Conservation (phyloP, 225 moss, liverwort and hornwort genomes). For the Pseudisothecium myosuroides region DNA sequence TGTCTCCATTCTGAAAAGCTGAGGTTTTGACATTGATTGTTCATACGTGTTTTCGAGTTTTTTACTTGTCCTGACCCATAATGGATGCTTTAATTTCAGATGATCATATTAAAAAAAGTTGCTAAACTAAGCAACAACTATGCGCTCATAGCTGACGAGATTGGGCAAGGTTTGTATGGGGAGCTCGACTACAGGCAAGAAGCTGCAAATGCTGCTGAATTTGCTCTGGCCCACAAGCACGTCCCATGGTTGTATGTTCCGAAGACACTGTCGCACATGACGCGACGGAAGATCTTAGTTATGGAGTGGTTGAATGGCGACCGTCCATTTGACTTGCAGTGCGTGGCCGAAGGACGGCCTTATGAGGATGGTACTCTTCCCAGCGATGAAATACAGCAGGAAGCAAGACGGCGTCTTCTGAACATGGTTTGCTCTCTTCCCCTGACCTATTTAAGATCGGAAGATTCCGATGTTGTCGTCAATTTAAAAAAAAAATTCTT, state of each 20-base stretch:
- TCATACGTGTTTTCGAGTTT: neutral
- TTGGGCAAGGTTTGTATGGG: constrained; percentile 87
- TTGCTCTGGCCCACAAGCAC: constrained; percentile 50
- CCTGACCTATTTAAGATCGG: neutral
- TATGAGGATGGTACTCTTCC: constrained; percentile 29
- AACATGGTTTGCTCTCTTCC: constrained; percentile 45
- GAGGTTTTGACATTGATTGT: neutral
- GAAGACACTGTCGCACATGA: constrained; percentile 48
- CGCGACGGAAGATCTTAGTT: constrained; percentile 58
- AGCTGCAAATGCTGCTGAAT: constrained; percentile 67
- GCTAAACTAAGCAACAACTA: constrained; percentile 80
- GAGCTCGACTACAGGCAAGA: constrained; percentile 84
- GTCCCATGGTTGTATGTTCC: constrained; percentile 72
- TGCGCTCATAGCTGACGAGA: constrained; percentile 78
- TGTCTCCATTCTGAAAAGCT: neutral
- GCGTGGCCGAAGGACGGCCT: constrained; percentile 45
- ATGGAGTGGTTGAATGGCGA: constrained; percentile 97
- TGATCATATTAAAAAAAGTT: constrained; percentile 55
- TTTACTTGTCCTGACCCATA: neutral
- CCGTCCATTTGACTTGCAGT: constrained; percentile 74
- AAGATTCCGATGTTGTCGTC: neutral
- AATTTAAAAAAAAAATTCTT: too few relatives aligned
- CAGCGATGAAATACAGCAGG: constrained; percentile 39
- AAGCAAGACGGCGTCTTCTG: constrained; percentile 63
- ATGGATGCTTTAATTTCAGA: constrained; percentile 34